Evolutionary conservation across 331 rosid species (phyloP), one percentile per base, ranked within the genome.

Genomic region (Dryas integrifolia): DNA sequence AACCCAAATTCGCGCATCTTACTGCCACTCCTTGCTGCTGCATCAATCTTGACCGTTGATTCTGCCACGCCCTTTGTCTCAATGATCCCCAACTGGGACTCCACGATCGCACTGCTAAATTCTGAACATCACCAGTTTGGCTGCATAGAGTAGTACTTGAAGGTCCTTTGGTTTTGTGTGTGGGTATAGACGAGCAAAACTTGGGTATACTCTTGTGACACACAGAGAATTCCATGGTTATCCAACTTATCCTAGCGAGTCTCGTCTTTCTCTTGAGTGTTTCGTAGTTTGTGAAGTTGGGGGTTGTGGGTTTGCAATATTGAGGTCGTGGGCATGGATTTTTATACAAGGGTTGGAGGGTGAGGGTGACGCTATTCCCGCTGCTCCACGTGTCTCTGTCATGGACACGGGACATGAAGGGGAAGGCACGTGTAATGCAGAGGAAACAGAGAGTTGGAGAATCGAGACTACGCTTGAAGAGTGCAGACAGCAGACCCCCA

Each of bases 141-240:
- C 57, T 39, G 16, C 8, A 72, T 47, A 10, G 38, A 9, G 11
- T 40, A 30, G 35, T 30, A 30, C 35, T 62, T 26, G 66, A 44
- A 65, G 60, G 9, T 55, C 1, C 45, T 64, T 30, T 74, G 73
- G 48, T 8, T 41, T 15, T 60, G 49, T 30, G 50, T 5, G 62
- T 18, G 68, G 75, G 64, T 65, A 56, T 39, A 70, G 58, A n/a
- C 16, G 70, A 59, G 47, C 46, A 16, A 7, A 72, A 41, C 26
- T 35, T 57, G 24, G 5, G 56, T 4, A 70, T 16, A 49, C 60
- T 61, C 2, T 55, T 64, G 45, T 51, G 83, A 65, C 48, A 64
- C 5, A 79, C 26, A 70, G 62, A 74, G 21, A 55, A 61, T 74
- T 68, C 81, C 88, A 89, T 83, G 56, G 55, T 51, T 43, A 8